These are phyloP conservation scores for Fomitopsis schrenkii DNA, from an alignment of 1,284 basidiomycete genomes.

Conservation along the genomic window DNA sequence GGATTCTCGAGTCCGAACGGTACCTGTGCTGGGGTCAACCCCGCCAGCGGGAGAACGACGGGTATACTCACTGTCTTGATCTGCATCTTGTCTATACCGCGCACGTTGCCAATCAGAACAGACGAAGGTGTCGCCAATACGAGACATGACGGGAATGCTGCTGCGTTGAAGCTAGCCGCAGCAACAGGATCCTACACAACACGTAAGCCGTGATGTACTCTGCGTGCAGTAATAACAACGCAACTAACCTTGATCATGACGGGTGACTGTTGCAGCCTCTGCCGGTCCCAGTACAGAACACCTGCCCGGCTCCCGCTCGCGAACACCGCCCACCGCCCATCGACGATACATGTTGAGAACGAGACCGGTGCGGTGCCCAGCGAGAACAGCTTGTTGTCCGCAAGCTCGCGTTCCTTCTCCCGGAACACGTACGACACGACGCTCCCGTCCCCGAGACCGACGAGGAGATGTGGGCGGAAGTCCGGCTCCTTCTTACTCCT, in stretches of 20 bases:
- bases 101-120: constrained; percentile 61
- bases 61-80: constrained; percentile 61
- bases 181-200: constrained; percentile 53
- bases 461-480: constrained; percentile 57
- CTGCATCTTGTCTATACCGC: constrained; percentile 78
- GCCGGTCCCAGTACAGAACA: constrained; percentile 65
- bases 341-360: constrained; percentile 48
- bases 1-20: constrained; percentile 68
- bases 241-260: constrained; percentile 67
- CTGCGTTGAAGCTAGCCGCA: constrained; percentile 47
- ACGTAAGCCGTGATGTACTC: not conserved
- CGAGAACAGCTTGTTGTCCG: constrained; percentile 53
- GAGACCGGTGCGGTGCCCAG: constrained; percentile 70
- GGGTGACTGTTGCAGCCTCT: constrained; percentile 64
- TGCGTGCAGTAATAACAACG: not conserved
- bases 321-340: constrained; percentile 51
- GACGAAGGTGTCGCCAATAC: constrained; percentile 53
- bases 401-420: constrained; percentile 36
- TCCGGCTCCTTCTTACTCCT: constrained; percentile 32
- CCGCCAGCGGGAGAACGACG: not conserved
- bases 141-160: constrained; percentile 47
- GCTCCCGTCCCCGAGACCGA: constrained; percentile 79
- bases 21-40: constrained; percentile 39
- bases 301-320: constrained; percentile 63
- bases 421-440: constrained; percentile 58